phyloP scores from a whole-genome alignment of 1,139 yeast genomes.

The Scheffersomyces illinoinensis region DNA sequence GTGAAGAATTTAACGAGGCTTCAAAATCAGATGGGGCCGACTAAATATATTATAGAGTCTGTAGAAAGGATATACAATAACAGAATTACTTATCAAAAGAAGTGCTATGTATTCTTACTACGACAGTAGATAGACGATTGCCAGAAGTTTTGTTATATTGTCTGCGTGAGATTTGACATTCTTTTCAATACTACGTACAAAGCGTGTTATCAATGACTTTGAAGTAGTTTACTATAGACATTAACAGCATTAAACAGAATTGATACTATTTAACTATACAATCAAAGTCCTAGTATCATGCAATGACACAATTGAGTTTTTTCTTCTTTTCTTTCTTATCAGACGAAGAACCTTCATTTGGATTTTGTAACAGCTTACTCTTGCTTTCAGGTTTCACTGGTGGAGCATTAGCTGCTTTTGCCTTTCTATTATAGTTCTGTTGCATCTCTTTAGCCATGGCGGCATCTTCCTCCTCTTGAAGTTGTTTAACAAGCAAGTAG shows the following conservation, averaged over 20 bases:
- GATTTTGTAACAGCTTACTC: not conserved
- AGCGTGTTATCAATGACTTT: no score
- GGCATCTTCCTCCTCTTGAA: slow-evolving; percentile 67
- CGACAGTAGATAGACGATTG: not conserved
- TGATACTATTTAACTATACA: not conserved
- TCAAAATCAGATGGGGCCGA: not conserved
- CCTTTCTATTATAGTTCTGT: slow-evolving; percentile 16
- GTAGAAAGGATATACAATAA: not conserved
- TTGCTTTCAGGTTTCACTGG: not conserved
- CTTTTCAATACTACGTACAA: no score
- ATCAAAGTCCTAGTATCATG: slow-evolving; percentile 1
- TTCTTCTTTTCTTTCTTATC: slow-evolving; percentile 7
- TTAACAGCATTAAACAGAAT: not conserved
- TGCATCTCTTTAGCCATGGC: slow-evolving; percentile 52
- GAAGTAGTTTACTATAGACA: not conserved
- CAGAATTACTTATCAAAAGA: not conserved
- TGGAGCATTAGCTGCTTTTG: not conserved
- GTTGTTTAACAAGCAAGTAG: slow-evolving; percentile 45
- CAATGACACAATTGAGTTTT: slow-evolving; percentile 13
- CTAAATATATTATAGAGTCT: not conserved
- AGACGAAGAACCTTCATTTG: not conserved
- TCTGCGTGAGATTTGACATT: not conserved
- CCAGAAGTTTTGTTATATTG: not conserved
- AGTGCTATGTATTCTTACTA: not conserved
- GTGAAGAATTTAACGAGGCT: slow-evolving; percentile 11